Percentiles rank a stretch among this genome's conserved stretches.
These are phyloP conservation scores for Graphium sp. DNA, from an alignment of 2,329 filamentous ascomycete genomes.

Conservation along the genomic window DNA sequence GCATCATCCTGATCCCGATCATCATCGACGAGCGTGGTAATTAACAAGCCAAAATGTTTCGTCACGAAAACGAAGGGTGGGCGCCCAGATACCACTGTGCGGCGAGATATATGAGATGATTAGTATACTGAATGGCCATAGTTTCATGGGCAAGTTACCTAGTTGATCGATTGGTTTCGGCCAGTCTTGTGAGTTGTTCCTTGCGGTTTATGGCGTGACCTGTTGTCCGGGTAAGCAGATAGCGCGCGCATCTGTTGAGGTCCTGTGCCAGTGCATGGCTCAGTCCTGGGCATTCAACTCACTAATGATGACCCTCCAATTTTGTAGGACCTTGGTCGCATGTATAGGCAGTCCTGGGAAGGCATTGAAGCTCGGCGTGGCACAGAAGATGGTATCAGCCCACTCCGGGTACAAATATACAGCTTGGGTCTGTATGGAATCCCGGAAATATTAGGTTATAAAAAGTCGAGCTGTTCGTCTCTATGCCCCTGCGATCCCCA, in stretches of 20 bases:
- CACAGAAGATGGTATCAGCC: conserved; percentile 30
- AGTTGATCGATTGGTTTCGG: conserved; percentile 6
- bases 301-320: conserved; percentile 25
- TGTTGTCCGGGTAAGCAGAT: no score
- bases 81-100: conserved; percentile 26
- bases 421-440: conserved; percentile 30
- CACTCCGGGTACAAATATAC: conserved; percentile 19
- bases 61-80: conserved; percentile 23
- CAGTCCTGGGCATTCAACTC: background rate
- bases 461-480: conserved; percentile 10
- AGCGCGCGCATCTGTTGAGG: no score
- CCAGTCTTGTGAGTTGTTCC: conserved; percentile 19
- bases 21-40: conserved; percentile 20
- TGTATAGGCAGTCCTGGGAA: conserved; percentile 36
- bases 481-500: no score
- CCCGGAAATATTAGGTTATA: conserved; percentile 30
- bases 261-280: no score
- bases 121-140: conserved; percentile 7
- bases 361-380: conserved; percentile 30
- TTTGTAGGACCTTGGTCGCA: conserved; percentile 29
- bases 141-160: conserved; percentile 10
- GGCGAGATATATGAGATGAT: conserved; percentile 5
- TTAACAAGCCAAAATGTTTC: conserved; percentile 26
- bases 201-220: conserved; percentile 22
- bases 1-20: conserved; percentile 12